Base-by-base conservation (phyloP, 177 flowering plant species). In the Tripterygium wilfordii region DNA sequence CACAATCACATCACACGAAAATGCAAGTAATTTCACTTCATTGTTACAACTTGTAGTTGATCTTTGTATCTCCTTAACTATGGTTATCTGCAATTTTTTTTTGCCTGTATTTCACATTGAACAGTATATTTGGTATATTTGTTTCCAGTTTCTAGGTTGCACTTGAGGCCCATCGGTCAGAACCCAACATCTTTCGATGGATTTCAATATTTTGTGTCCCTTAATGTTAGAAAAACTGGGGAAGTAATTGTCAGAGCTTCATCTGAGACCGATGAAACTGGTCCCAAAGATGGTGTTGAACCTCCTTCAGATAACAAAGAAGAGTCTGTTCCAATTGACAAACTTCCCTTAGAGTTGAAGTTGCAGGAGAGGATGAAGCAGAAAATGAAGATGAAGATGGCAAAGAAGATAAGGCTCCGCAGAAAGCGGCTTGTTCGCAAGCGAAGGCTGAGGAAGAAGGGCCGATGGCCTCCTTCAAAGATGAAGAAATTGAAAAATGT, bases 391-490 rank as follows among this genome's bases (percentile, higher is more conserved):
- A 91, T 91, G 96, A 88, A 85, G 54, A 16, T 83, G 54, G 96
- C 88, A 1, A 91, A 85, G 81, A 91, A 91, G 74, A 74, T 85
- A 18, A 68, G 96, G 66, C 80, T 85, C 20, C 50, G 83, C 20
- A 76, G 98, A 54, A 88, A 85, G 61, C 54, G 87, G 47, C 96
- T 91, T 14, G 72, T 91, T 17, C 76, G 82, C 28, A 91, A 91
- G 61, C 70, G 98, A 1, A 63, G 47, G 16, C 18, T 91, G 80
- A 83, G 98, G 74, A 91, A 91, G 88, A 88, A 85, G 78, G 96
- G 98, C 3, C 57, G 96, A 57, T 91, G 98, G 98, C 96, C 98
- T 10, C 98, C 95, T 66, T 83, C 98, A 0, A 91, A 88, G 80
- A 71, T 91, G 91, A 91, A 80, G 76, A 85, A 88, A 74, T 58